Base-by-base conservation (phyloP, 371 early-diverging fungal genomes). In the Mortierella sp. region DNA sequence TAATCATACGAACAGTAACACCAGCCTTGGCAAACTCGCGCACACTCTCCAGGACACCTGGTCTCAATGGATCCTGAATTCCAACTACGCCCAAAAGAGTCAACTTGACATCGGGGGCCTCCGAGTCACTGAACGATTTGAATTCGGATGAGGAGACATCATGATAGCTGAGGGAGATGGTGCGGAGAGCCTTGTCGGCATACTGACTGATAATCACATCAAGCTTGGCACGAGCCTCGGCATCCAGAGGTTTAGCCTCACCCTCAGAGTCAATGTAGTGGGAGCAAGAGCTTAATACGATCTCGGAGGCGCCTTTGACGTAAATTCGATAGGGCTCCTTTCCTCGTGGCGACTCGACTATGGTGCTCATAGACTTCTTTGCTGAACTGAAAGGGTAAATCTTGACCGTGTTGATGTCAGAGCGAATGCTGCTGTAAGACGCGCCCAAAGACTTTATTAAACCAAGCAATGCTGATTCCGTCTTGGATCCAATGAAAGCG, bases 1-100 rank as follows among this genome's bases (percentile, higher is more conserved):
- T 99, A 64, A 98, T 97, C 97, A 98, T 97, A 37, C 96, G 93
- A 20, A 97, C 96, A 79, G 90, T 88, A n/a, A 98, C 95, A 70
- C 98, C 98, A 43, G 98, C 98, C 65, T 89, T 87, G 70, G 92
- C 89, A 83, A 96, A 97, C 49, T 87, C 87, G 39, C 85, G 86
- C 9, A 97, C 96, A 28, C 96, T 94, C 77, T 91, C 93, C 24
- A 90, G 90, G 5, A 97, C 98, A 72, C 94, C 96, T 51, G 93
- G 93, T 61, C 97, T 92, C 43, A 97, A 89, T 18, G 97, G 97
- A 86, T 97, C 98, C 90, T 94, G 88, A 83, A 98, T 97, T 64
- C 97, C 97, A 66, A 97, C 90, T 40, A 97, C 88, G 66, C 94
- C 96, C 57, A 96, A 79, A 77, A 95, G 88, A 4, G 92, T 85